Evolutionary conservation across 768 basidiomycete species (phyloP).

Genomic region (Rhodosporidiobolus odoratus): DNA sequence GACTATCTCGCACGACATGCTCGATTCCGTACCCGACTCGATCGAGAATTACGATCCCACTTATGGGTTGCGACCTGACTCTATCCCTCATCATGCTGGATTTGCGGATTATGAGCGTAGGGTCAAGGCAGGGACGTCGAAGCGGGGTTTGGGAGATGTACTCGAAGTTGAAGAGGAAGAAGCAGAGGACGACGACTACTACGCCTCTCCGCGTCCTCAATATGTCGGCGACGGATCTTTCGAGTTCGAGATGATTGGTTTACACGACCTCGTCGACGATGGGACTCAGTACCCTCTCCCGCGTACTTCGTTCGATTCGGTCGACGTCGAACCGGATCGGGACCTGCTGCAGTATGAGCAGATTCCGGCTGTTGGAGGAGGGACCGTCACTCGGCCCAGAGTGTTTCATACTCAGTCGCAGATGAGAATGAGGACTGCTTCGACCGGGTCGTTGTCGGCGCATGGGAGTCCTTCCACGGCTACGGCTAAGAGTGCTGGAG

Average conservation of each 20-base stretch:
- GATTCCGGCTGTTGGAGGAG: conserved; percentile 86
- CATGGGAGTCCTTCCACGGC: conserved; percentile 33
- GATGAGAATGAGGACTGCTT: conserved; percentile 48
- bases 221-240: conserved; percentile 37
- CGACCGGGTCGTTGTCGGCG: conserved; percentile 42
- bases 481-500: conserved; percentile 20
- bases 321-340: conserved; percentile 6
- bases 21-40: conserved; percentile 53
- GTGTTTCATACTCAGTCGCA: conserved; percentile 79
- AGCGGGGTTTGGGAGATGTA: conserved; percentile 45
- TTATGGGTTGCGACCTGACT: conserved; percentile 88
- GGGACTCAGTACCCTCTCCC: conserved; percentile 4
- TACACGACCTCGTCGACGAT: conserved; percentile 38
- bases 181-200: conserved; percentile 40
- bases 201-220: neutral
- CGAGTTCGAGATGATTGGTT: conserved; percentile 46
- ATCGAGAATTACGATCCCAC: conserved; percentile 92
- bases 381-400: conserved; percentile 75
- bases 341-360: conserved; percentile 60
- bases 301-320: conserved; percentile 25
- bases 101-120: conserved; percentile 73
- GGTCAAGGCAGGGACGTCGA: conserved; percentile 49
- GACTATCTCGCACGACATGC: conserved; percentile 21
- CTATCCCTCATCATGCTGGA: conserved; percentile 73
- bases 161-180: conserved; percentile 48